Percentiles rank a stretch among this genome's conserved stretches.
Evolutionary conservation across 2,329 filamentous ascomycete species (phyloP).

Genomic region (Calonectria crousiana): DNA sequence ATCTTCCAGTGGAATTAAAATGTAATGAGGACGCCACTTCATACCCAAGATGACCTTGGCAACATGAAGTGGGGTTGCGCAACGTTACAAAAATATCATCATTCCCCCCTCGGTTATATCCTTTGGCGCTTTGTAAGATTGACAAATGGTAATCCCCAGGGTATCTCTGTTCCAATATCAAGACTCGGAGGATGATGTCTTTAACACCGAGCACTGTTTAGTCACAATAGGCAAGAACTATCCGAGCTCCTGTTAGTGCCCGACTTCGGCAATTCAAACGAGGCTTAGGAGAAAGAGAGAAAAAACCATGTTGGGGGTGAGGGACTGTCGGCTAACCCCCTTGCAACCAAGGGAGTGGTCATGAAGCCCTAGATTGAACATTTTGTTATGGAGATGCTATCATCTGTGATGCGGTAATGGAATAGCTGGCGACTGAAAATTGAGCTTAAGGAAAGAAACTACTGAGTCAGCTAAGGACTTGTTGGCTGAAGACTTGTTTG

Average conservation of each 20-base stretch:
- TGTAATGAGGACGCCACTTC: conserved; percentile 6
- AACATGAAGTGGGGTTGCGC: conserved; percentile 17
- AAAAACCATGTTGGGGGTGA: background rate
- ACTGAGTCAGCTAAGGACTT: background rate
- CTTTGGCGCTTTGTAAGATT: background rate
- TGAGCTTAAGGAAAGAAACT: background rate
- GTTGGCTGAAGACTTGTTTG: background rate
- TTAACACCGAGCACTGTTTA: background rate
- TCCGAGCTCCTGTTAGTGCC: conserved; percentile 9
- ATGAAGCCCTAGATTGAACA: background rate
- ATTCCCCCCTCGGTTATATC: background rate
- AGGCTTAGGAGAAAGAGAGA: conserved; percentile 14
- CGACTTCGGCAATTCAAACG: background rate
- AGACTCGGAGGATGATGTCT: background rate
- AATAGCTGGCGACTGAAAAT: background rate
- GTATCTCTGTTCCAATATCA: background rate
- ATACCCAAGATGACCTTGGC: conserved; percentile 3
- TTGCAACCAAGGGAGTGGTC: conserved; percentile 15
- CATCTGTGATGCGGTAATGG: background rate
- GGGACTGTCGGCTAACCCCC: conserved; percentile 4
- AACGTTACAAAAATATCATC: conserved; percentile 3
- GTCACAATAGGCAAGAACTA: background rate
- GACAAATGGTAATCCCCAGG: background rate
- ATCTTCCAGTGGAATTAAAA: conserved; percentile 9
- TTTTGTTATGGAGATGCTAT: background rate